A percentile compares a stretch with the other conserved stretches of the same genome.
These are phyloP conservation scores for Schoenoplectus tabernaemontani DNA, from an alignment of 202 grass and related monocot genomes.

Conservation along the genomic window DNA sequence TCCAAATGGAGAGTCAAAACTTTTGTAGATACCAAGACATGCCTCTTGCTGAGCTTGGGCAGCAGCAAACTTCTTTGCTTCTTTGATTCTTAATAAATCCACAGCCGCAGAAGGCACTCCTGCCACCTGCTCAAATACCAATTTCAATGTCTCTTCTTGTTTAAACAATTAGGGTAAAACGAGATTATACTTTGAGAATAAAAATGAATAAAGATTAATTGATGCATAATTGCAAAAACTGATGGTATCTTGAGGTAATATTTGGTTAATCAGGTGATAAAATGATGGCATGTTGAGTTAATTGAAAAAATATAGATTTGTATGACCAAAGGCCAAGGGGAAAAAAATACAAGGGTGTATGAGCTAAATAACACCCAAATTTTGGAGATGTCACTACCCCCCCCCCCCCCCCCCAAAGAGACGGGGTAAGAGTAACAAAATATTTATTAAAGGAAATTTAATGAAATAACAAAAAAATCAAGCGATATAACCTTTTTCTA, in stretches of 20 bases:
- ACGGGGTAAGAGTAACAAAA: background rate
- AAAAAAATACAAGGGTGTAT: background rate
- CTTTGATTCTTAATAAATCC: constrained; percentile 55
- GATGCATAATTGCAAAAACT: background rate
- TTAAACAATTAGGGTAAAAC: background rate
- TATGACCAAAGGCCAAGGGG: background rate
- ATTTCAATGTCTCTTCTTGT: background rate
- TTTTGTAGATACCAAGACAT: constrained; percentile 73
- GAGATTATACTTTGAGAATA: background rate
- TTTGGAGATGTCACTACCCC: background rate
- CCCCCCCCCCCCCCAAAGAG: background rate
- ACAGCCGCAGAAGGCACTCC: constrained; percentile 21
- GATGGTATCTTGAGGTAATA: background rate
- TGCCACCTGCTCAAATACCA: constrained; percentile 34
- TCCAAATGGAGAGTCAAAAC: constrained; percentile 74
- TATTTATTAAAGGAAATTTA: too few species aligned
- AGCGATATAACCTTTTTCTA: too few species aligned
- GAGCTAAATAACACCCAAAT: background rate
- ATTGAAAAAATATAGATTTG: background rate
- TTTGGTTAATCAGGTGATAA: background rate
- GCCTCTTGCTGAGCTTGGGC: constrained; percentile 65
- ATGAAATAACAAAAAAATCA: too few species aligned
- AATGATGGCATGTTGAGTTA: too few species aligned
- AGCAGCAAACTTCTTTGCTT: constrained; percentile 64
- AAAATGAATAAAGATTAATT: background rate